Evolutionary conservation across 441 rosid species (phyloP).

Genomic region (Capsella rubella): DNA sequence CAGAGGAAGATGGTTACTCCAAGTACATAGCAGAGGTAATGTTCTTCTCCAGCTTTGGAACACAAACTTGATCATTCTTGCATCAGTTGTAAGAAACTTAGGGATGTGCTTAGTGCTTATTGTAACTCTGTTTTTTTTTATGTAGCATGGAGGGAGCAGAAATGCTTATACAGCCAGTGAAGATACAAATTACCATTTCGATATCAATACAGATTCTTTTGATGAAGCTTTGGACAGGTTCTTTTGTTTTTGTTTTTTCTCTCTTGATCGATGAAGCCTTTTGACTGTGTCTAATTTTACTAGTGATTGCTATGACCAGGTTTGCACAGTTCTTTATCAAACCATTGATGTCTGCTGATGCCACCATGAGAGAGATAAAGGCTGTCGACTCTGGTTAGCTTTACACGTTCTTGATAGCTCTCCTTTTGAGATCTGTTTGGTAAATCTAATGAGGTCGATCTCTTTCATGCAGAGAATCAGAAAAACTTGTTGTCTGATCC

Average conservation of each 20-base stretch:
- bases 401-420: background rate
- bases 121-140: background rate
- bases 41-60: background rate
- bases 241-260: background rate
- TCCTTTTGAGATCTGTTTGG: background rate
- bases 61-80: background rate
- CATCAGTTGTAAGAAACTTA: too few species aligned
- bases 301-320: conserved; percentile 50
- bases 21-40: conserved; percentile 79
- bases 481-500: conserved; percentile 82
- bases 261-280: background rate
- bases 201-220: conserved; percentile 68
- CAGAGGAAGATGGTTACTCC: conserved; percentile 81
- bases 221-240: conserved; percentile 93
- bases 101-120: too few species aligned
- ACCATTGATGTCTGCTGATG: conserved; percentile 96
- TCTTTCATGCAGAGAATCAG: conserved; percentile 70
- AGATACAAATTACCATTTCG: conserved; percentile 69
- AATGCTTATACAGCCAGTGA: conserved; percentile 84
- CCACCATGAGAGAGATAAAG: conserved; percentile 85
- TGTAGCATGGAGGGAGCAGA: conserved; percentile 89
- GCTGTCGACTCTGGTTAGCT: conserved; percentile 90
- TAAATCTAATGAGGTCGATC: conserved; percentile 13
- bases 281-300: conserved; percentile 29
- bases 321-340: conserved; percentile 88